A percentile compares a stretch with the other conserved stretches of the same genome.
Evolutionary conservation across 1,284 basidiomycete genomes (phyloP).

Genomic region (Malassezia slooffiae): DNA sequence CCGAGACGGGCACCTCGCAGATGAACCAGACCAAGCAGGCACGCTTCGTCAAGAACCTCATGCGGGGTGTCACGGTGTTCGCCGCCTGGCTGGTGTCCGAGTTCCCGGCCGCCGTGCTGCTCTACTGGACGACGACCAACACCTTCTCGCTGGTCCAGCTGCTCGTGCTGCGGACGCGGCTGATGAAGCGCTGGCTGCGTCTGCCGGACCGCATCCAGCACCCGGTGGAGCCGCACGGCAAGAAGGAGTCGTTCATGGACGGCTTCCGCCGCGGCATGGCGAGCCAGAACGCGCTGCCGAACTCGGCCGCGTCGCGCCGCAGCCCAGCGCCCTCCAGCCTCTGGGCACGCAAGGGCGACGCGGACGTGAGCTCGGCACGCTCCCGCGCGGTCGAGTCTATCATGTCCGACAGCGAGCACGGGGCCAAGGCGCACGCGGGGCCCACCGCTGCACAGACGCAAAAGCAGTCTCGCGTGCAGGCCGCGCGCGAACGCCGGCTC

Average conservation of each 20-base stretch:
- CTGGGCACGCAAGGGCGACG: background rate
- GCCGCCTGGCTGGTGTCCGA: conserved; percentile 56
- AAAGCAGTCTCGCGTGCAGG: conserved; percentile 11
- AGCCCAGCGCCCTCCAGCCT: conserved; percentile 1
- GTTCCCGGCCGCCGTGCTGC: conserved; percentile 50
- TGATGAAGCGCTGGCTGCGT: conserved; percentile 18
- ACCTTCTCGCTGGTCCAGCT: conserved; percentile 52
- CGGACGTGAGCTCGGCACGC: background rate
- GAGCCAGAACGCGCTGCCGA: conserved; percentile 4
- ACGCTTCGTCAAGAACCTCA: conserved; percentile 62
- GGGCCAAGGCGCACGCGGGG: background rate
- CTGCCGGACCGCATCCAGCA: conserved; percentile 27
- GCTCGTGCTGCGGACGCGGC: conserved; percentile 21
- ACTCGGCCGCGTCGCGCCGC: background rate
- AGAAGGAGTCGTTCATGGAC: conserved; percentile 20
- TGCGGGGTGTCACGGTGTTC: conserved; percentile 57
- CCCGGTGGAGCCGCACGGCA: conserved; percentile 21
- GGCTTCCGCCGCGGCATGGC: conserved; percentile 10
- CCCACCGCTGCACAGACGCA: background rate
- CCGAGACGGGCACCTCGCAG: conserved; percentile 52
- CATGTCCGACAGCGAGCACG: background rate
- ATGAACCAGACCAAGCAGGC: conserved; percentile 50
- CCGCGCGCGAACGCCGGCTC: conserved; percentile 14
- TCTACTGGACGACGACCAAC: conserved; percentile 55
- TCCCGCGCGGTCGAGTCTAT: conserved; percentile 6